Evolutionary conservation across 2,329 filamentous ascomycete genomes (phyloP).

Genomic region (Penicillium brevicompactum): DNA sequence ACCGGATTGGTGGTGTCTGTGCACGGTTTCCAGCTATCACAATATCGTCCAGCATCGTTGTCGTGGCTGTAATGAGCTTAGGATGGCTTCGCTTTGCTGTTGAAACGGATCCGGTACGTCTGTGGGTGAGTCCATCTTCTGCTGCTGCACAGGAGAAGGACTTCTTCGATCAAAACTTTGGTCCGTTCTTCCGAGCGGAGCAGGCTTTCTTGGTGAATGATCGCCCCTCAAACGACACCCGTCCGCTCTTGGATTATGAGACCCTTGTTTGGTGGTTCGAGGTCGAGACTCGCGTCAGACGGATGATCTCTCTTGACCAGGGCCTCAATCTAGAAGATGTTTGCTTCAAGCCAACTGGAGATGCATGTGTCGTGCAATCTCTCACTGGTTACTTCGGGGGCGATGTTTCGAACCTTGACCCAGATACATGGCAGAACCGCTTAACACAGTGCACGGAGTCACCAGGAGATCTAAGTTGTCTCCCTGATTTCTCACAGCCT

Average conservation of each 20-base stretch:
- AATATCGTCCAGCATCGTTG: conserved; percentile 71
- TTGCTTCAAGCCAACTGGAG: conserved; percentile 89
- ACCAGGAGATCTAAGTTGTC: conserved; percentile 71
- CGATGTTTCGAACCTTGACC: conserved; percentile 62
- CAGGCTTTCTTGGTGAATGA: conserved; percentile 95
- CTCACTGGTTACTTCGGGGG: conserved; percentile 85
- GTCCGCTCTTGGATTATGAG: conserved; percentile 83
- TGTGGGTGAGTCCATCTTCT: conserved; percentile 97
- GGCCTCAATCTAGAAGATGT: conserved; percentile 76
- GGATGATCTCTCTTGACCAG: conserved; percentile 69
- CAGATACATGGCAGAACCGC: conserved; percentile 69
- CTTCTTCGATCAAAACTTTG: conserved; percentile 92
- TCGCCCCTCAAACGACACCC: conserved; percentile 62
- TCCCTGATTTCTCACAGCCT: conserved; percentile 86
- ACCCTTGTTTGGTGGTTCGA: conserved; percentile 93
- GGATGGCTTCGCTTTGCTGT: conserved; percentile 90
- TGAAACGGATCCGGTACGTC: conserved; percentile 82
- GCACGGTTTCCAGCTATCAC: conserved; percentile 84
- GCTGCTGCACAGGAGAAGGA: conserved; percentile 87
- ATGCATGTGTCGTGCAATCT: conserved; percentile 90
- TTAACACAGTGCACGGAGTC: conserved; percentile 74
- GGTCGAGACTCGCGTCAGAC: conserved; percentile 75
- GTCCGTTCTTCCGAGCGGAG: conserved; percentile 92
- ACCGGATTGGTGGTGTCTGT: conserved; percentile 74
- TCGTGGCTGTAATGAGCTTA: conserved; percentile 77